phyloP scores from a whole-genome alignment of 192 early-diverging fungal genomes.

The Allomyces macrogynus region DNA sequence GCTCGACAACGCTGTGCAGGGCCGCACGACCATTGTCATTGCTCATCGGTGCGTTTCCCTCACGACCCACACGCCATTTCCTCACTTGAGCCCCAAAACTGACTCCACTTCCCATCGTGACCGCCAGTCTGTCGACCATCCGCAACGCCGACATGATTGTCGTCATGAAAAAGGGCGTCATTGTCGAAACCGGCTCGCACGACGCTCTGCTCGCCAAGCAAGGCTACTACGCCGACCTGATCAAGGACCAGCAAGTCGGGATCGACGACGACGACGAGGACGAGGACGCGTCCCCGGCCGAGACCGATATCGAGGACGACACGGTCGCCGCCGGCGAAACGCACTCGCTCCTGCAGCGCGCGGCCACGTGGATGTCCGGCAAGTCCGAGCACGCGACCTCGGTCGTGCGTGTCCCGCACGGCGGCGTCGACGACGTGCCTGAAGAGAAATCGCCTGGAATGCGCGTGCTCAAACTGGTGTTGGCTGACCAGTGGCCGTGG shows the following conservation, averaged over 20 bases:
- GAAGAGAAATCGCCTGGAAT: neutral
- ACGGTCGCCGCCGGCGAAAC: no score
- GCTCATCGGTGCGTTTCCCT: constrained; percentile 48
- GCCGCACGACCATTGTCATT: constrained; percentile 78
- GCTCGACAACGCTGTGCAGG: constrained; percentile 45
- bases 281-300: neutral
- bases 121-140: constrained; percentile 4
- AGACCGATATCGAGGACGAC: no score
- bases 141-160: constrained; percentile 9
- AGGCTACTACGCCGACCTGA: constrained; percentile 13
- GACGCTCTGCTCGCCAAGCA: constrained; percentile 7
- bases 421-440: neutral
- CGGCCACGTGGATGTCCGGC: no score
- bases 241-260: constrained; percentile 10
- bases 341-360: no score
- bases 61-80: constrained; percentile 23
- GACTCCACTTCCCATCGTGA: no score
- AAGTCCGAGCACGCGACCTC: no score
- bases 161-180: constrained; percentile 10
- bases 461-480: constrained; percentile 15
- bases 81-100: no score
- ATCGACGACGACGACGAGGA: constrained; percentile 7
- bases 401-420: no score
- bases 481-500: constrained; percentile 14
- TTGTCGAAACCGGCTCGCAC: constrained; percentile 19